These are phyloP conservation scores for Saccharomyces uvarum DNA, from an alignment of 1,139 yeast species.

Conservation along the genomic window DNA sequence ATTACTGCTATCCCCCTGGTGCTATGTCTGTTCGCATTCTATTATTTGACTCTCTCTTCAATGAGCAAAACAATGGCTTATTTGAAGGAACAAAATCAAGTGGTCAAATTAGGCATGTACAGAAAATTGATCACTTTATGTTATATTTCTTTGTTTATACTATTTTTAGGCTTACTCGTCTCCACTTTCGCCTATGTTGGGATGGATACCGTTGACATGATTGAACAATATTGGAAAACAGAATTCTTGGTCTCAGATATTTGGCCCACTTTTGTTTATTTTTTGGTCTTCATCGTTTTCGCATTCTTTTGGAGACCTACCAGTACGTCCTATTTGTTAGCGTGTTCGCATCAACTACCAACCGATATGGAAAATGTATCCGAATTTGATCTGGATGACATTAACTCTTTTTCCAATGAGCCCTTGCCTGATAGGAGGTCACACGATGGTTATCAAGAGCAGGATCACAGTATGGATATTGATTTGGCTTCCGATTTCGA, in stretches of 20 bases:
- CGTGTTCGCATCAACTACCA: conserved; percentile 83
- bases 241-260: conserved; percentile 81
- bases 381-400: conserved; percentile 66
- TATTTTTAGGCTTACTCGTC: conserved; percentile 57
- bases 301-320: conserved; percentile 96
- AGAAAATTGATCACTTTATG: conserved; percentile 66
- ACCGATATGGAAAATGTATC: conserved; percentile 64
- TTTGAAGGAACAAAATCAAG: conserved; percentile 75
- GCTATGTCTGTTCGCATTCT: conserved; percentile 60
- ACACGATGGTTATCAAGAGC: not conserved
- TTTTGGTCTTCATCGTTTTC: conserved; percentile 68
- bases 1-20: conserved; percentile 58
- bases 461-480: not conserved
- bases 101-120: conserved; percentile 79
- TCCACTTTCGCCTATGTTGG: conserved; percentile 64
- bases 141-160: conserved; percentile 50
- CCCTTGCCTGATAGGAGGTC: not conserved
- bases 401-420: conserved; percentile 38
- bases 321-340: conserved; percentile 83
- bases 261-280: conserved; percentile 87
- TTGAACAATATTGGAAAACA: conserved; percentile 84
- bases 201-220: conserved; percentile 66
- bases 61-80: conserved; percentile 63
- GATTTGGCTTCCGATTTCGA: not conserved
- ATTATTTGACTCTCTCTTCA: conserved; percentile 62